Evolutionary conservation across 148 eudicot genomes (phyloP).

Genomic region (Amaranthus cruentus): DNA sequence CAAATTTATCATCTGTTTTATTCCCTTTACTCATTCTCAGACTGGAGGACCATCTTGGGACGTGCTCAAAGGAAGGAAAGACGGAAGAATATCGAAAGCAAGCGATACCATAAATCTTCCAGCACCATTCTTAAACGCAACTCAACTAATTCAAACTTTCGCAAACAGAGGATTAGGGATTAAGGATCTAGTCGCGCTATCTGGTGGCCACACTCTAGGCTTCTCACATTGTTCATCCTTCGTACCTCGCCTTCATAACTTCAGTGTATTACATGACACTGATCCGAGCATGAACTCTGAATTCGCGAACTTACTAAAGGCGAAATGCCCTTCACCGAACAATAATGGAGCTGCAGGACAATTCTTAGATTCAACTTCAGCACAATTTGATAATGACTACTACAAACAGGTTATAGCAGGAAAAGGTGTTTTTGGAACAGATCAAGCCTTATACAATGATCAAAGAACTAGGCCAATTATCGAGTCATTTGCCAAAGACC

Average conservation of each 20-base stretch:
- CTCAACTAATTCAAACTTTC: constrained; percentile 48
- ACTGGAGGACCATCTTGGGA: constrained; percentile 59
- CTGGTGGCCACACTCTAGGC: constrained; percentile 66
- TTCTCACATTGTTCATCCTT: constrained; percentile 75
- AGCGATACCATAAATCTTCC: constrained; percentile 46
- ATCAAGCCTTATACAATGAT: constrained; percentile 46
- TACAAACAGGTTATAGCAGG: constrained; percentile 39
- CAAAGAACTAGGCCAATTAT: constrained; percentile 43
- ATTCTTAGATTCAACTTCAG: constrained; percentile 52
- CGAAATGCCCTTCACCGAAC: constrained; percentile 41
- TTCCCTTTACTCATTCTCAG: constrained; percentile 16
- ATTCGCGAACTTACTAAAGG: constrained; percentile 40
- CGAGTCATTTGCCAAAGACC: constrained; percentile 49
- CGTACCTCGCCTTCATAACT: constrained; percentile 46
- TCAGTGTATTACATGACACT: constrained; percentile 33
- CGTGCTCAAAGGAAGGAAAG: constrained; percentile 61
- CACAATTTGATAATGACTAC: constrained; percentile 55
- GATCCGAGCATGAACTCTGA: constrained; percentile 48
- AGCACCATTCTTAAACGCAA: constrained; percentile 40
- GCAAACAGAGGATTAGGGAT: constrained; percentile 35
- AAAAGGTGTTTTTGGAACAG: constrained; percentile 53
- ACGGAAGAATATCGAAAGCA: constrained; percentile 52
- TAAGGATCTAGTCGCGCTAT: constrained; percentile 53
- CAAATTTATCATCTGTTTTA: too few species aligned
- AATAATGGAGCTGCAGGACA: constrained; percentile 47